Evolutionary conservation across 2,329 filamentous ascomycete genomes (phyloP), one percentile per base, ranked within the genome.

Genomic region (Claviceps cyperi): DNA sequence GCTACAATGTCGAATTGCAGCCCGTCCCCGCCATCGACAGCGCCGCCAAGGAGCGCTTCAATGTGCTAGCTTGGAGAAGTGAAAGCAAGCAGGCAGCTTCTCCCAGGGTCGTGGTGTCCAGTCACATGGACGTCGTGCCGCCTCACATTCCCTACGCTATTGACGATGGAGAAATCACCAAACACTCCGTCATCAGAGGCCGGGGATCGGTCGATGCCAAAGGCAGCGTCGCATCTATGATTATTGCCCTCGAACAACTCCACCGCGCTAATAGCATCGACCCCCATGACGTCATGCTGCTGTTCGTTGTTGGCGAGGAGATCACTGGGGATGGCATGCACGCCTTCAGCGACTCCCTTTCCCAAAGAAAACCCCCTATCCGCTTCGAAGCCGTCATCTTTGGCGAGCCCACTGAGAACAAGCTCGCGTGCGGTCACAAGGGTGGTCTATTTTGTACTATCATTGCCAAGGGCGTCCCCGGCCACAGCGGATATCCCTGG

Each of bases 401-500:
- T 60, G 91, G 92, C 40, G 92, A 98, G 64, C 91, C 91, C 0
- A 98, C 92, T 0, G 88, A 94, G 60, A 78, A 83, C 57, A 87
- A 85, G 65, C 81, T 97, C 19, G 89, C 88, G 0, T 83, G 86
- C 50, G 92, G 91, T 2, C 91, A 97, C 73, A 97, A 98, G 70
- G 91, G 92, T 40, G 84, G 82, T 51, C 64, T 89, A 4, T 75
- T 76, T 43, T 83, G 89, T 60, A 69, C 73, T 2, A 60, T 97
- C 52, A 70, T 70, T 14, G 85, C 85, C 0, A 76, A 74, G 35
- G 91, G 91, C 32, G 83, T 82, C 53, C 86, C 76, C 0, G 88
- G 86, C 1, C 92, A 98, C 68, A 90, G 84, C 8, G 91, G 91
- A 3, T 97, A 98, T 62, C 91, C 92, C 0, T 90, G 86, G 81